Evolutionary conservation across 1,284 basidiomycete species (phyloP).

Genomic region (Heterobasidion annosum): DNA sequence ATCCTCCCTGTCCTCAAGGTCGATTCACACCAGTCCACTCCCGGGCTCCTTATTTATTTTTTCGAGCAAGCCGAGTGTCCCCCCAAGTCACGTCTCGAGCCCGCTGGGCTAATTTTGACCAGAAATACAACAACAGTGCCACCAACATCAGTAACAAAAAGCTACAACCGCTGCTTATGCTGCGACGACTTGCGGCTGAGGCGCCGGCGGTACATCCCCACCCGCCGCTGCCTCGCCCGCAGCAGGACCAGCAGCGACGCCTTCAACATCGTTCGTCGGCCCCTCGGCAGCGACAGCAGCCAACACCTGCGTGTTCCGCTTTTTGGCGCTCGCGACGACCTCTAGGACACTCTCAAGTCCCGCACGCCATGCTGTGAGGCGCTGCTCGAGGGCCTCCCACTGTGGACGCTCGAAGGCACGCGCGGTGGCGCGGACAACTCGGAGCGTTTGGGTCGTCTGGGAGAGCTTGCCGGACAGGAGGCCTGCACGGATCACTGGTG

Average conservation of each 20-base stretch:
- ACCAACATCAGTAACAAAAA: background rate
- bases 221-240: background rate
- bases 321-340: conserved; percentile 53
- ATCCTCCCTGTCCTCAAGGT: too few species aligned
- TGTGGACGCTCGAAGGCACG: conserved; percentile 73
- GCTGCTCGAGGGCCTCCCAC: conserved; percentile 78
- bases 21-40: too few species aligned
- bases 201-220: background rate
- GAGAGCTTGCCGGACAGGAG: conserved; percentile 82
- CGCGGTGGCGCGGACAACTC: conserved; percentile 70
- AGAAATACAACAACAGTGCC: background rate
- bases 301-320: conserved; percentile 21
- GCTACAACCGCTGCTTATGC: background rate
- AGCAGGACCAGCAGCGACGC: background rate
- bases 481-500: conserved; percentile 74
- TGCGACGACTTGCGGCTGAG: background rate
- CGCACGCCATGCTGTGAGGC: conserved; percentile 75
- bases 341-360: conserved; percentile 62
- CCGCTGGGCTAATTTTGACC: too few species aligned
- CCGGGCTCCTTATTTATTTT: background rate
- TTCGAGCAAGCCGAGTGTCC: background rate
- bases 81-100: too few species aligned
- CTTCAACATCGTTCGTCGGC: conserved; percentile 9
- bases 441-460: conserved; percentile 71
- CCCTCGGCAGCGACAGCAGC: conserved; percentile 9